A percentile compares a stretch with the other conserved stretches of the same genome.
Conservation (phyloP, 257 asterid species). For the Marsdenia floribunda region DNA sequence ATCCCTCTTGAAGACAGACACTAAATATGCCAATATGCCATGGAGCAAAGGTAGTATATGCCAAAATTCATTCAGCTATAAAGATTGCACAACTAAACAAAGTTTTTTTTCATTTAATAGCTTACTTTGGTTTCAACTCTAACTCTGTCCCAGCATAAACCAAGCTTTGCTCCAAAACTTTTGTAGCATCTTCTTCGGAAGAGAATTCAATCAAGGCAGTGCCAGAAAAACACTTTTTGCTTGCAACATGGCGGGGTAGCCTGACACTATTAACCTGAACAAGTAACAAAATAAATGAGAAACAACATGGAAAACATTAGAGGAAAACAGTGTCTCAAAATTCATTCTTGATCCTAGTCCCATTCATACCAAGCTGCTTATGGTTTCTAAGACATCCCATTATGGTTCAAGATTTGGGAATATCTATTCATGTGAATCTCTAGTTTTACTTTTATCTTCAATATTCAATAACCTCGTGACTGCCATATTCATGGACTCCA, state of each 20-base stretch:
- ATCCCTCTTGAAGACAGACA: not conserved
- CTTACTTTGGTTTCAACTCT: conserved; percentile 83
- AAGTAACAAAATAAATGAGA: conserved; percentile 3
- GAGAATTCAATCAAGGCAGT: conserved; percentile 91
- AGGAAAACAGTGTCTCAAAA: not conserved
- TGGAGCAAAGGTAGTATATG: not conserved
- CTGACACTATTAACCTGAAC: conserved; percentile 94
- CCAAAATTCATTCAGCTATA: not conserved
- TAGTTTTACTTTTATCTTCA: not conserved
- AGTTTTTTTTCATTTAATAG: not conserved
- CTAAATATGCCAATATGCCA: not conserved
- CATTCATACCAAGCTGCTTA: no score
- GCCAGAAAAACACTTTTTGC: conserved; percentile 73
- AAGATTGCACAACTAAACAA: no score
- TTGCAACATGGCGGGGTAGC: conserved; percentile 93
- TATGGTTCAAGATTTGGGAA: not conserved
- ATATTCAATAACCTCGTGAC: not conserved
- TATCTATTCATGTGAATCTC: no score
- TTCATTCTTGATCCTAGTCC: not conserved
- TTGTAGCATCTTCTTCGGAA: conserved; percentile 70
- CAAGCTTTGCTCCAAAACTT: conserved; percentile 58
- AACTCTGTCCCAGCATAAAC: conserved; percentile 68
- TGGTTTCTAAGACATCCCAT: no score
- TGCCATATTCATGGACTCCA: not conserved
- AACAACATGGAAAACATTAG: conserved; percentile 3